These are phyloP conservation scores for Lyophyllum atratum DNA, from an alignment of 768 basidiomycete species.

Conservation along the genomic window DNA sequence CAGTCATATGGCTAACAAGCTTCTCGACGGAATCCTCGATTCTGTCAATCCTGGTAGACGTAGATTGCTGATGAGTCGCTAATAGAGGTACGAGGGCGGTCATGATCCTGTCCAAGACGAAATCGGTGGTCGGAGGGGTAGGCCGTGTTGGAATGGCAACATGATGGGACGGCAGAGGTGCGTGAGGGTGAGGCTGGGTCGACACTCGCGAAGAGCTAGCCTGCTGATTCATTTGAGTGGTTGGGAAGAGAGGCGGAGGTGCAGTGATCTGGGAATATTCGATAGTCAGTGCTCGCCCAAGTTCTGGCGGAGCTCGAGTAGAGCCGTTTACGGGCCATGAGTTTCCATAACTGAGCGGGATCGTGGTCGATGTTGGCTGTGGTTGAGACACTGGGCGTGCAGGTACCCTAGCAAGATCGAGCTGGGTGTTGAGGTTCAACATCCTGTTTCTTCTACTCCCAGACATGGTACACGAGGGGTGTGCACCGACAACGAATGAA, in stretches of 20 bases:
- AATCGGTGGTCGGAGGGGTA: neutral
- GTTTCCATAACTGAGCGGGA: neutral
- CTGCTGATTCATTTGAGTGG: neutral
- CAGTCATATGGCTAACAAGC: constrained; percentile 7
- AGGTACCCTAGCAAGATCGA: neutral
- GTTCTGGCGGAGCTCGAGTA: neutral
- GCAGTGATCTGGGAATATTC: neutral
- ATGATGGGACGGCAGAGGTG: neutral
- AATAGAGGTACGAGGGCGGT: constrained; percentile 7
- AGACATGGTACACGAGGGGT: neutral
- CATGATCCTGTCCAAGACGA: neutral
- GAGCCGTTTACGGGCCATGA: neutral
- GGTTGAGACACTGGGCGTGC: neutral
- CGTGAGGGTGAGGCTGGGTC: neutral
- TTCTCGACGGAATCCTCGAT: constrained; percentile 7
- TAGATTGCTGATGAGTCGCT: constrained; percentile 3
- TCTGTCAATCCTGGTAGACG: constrained; percentile 8
- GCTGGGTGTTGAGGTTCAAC: neutral
- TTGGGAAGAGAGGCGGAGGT: neutral
- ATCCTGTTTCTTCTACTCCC: neutral
- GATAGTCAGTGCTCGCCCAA: neutral
- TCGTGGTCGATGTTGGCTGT: neutral
- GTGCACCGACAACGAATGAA: neutral
- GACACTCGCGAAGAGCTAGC: neutral
- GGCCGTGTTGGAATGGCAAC: neutral